Base-by-base conservation (phyloP, 2,329 filamentous ascomycete genomes). In the Dactylellina haptotyla region DNA sequence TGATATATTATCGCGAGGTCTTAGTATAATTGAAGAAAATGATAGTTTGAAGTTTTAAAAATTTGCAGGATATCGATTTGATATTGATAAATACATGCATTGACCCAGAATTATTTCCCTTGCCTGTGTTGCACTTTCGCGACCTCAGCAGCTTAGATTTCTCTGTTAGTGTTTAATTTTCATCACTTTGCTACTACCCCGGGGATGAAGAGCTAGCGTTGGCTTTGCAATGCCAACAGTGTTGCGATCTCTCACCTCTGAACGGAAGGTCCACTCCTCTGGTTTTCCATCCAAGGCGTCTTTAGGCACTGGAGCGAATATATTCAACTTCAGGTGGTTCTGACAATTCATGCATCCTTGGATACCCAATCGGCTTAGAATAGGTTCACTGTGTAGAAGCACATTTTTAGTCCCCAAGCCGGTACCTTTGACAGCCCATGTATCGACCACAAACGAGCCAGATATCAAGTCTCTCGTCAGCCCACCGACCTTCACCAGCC, bases 301-400 rank as follows among this genome's bases (percentile, higher is more conserved):
- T 12, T 56, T 26, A 30, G 45, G 70, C 5, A 76, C 45, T 20
- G 75, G 74, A 8, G 76, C 66, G 26, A 75, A 65, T 2, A 75
- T 26, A 4, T 62, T 46, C 1, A 75, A 63, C 5, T 76, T 67
- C 8, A 78, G 45, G 41, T 78, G 63, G 37, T 74, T 75, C 46
- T 75, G 76, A 74, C 78, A 79, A 64, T 79, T 79, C 14, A 62
- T 41, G 56, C 78, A 79, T 14, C 67, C 74, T 0, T 41, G 25
- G 18, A 78, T 76, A 45, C 76, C 56, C 76, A 77, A 78, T 1
- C 78, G 69, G 67, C 78, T 79, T 6, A 79, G 50, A 4, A 78
- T 56, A 0, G 77, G 64, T 41, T 78, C 74, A 1, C 53, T 48
- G n/a, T 72, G 72, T 10, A 77, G 34, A 10, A 64, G 12, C 18